Conservation (phyloP, 768 basidiomycete species). For the Pleurotus eryngii region DNA sequence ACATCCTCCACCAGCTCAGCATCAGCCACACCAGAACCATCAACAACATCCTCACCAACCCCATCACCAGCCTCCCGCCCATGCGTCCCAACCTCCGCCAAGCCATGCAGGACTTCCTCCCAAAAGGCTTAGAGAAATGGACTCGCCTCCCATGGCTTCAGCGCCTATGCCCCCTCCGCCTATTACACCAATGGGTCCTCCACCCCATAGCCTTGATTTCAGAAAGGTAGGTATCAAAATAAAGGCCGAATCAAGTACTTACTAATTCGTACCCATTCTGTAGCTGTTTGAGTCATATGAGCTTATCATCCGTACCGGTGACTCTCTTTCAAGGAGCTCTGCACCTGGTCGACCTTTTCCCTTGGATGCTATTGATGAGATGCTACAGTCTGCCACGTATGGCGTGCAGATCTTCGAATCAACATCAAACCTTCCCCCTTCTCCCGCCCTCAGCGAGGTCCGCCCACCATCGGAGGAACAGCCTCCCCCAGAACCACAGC, state of each 20-base stretch:
- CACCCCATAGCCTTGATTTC: slow-evolving; percentile 10
- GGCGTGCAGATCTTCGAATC: slow-evolving; percentile 47
- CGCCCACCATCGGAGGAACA: slow-evolving; percentile 5
- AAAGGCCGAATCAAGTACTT: too few relatives aligned
- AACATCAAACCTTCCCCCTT: slow-evolving; percentile 10
- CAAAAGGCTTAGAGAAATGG: slow-evolving; percentile 9
- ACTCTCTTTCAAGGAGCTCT: slow-evolving; percentile 6
- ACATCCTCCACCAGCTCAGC: neutral
- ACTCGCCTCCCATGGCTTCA: neutral
- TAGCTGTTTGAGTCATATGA: slow-evolving; percentile 12
- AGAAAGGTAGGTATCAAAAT: slow-evolving; percentile 8
- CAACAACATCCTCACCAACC: neutral
- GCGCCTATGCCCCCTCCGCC: slow-evolving; percentile 2
- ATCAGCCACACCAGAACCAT: neutral
- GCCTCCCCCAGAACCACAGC: neutral
- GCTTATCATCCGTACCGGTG: slow-evolving; percentile 7
- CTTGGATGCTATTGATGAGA: slow-evolving; percentile 34
- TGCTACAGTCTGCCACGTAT: slow-evolving; percentile 40
- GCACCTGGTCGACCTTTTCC: slow-evolving; percentile 6
- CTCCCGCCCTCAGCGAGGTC: slow-evolving; percentile 8
- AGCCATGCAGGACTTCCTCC: neutral
- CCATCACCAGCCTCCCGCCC: neutral
- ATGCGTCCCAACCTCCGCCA: neutral
- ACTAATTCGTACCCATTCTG: too few relatives aligned
- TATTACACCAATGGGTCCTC: neutral